Percentiles rank a stretch among this genome's conserved stretches.
Evolutionary conservation across 1,284 basidiomycete species (phyloP).

Genomic region (Bjerkandera adusta): DNA sequence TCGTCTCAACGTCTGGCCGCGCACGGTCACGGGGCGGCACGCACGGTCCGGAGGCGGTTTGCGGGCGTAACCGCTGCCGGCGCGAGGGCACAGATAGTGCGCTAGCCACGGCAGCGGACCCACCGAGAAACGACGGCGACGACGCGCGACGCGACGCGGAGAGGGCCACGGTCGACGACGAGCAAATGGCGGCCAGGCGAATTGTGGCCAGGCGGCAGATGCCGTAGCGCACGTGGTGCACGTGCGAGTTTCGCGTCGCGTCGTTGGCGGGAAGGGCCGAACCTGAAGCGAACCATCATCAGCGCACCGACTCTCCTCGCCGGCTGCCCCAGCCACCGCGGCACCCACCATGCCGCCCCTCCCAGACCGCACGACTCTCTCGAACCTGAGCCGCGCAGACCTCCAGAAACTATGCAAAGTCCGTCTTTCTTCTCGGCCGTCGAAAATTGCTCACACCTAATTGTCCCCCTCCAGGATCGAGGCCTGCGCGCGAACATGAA

Average conservation of each 20-base stretch:
- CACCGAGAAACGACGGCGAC: too few species aligned
- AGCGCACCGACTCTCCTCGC: slow-evolving; percentile 3
- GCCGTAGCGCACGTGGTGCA: slow-evolving; percentile 16
- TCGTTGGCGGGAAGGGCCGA: slow-evolving; percentile 6
- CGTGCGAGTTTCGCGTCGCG: slow-evolving; percentile 18
- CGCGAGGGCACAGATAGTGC: too few species aligned
- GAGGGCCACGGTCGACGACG: too few species aligned
- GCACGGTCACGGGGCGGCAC: too few species aligned
- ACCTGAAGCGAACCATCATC: slow-evolving; percentile 17
- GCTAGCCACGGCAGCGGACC: too few species aligned
- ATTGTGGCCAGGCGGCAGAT: too few species aligned
- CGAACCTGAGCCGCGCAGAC: slow-evolving; percentile 64
- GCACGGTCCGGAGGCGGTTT: too few species aligned
- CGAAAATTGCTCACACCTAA: slow-evolving; percentile 11
- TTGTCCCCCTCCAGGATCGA: slow-evolving; percentile 50
- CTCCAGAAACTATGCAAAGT: slow-evolving; percentile 81
- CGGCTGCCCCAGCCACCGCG: background rate
- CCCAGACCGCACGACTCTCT: slow-evolving; percentile 53
- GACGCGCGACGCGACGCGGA: too few species aligned
- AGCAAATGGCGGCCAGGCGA: too few species aligned
- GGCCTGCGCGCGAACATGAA: slow-evolving; percentile 79
- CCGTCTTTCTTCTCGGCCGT: slow-evolving; percentile 19
- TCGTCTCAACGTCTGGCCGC: too few species aligned
- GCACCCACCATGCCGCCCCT: slow-evolving; percentile 41
- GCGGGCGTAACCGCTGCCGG: too few species aligned